Evolutionary conservation across 345 rosid species (phyloP).

Genomic region (Eucalyptus guilfoylei): DNA sequence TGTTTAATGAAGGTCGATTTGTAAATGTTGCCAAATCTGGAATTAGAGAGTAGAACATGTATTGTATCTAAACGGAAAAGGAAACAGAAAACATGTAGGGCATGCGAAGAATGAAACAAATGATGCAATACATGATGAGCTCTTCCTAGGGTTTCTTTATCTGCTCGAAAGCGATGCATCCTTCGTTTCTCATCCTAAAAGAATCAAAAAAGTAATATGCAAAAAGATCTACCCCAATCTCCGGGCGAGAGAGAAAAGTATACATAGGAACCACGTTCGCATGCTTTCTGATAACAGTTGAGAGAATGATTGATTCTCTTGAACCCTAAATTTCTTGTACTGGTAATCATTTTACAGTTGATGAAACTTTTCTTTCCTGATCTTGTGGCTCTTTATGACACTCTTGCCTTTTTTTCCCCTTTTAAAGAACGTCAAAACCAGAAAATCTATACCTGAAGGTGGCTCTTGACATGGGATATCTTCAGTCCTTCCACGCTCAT

Average conservation of each 20-base stretch:
- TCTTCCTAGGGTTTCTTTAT: background rate
- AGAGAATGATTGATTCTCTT: background rate
- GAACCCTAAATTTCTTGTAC: background rate
- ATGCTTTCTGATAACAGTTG: background rate
- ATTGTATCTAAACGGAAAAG: background rate
- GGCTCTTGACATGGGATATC: constrained; percentile 43
- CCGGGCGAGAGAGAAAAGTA: background rate
- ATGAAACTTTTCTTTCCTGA: background rate
- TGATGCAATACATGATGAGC: background rate
- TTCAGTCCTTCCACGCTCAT: constrained; percentile 26
- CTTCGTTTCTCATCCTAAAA: background rate
- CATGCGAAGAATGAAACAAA: background rate
- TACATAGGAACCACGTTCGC: background rate
- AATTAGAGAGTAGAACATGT: background rate
- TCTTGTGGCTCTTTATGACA: background rate
- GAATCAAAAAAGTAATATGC: background rate
- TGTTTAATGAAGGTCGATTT: background rate
- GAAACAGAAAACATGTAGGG: background rate
- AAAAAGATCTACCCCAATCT: background rate
- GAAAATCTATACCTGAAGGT: constrained; percentile 27
- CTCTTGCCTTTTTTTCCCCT: background rate
- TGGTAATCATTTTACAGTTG: background rate
- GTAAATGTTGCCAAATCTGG: background rate
- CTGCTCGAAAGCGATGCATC: background rate
- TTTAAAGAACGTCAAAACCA: background rate